Conservation (phyloP, 805 yeast species). For the Saccharomycodes ludwigii region DNA sequence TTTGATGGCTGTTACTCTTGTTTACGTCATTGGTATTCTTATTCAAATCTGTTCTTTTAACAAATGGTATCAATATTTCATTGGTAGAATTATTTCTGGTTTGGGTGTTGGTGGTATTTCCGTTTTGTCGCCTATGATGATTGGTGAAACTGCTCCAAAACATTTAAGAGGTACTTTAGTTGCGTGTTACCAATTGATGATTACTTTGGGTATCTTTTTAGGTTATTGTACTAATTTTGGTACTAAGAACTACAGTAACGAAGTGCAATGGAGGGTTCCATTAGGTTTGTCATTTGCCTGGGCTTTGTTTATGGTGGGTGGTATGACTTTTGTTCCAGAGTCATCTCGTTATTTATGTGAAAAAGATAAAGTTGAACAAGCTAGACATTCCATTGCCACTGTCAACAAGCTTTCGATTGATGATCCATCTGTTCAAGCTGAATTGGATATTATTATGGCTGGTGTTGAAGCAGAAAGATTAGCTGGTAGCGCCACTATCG, state of each 20-base stretch:
- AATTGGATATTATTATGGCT: constrained; percentile 44
- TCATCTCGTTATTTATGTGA: constrained; percentile 59
- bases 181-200: constrained; percentile 57
- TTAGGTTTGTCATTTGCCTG: constrained; percentile 44
- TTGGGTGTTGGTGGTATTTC: constrained; percentile 69
- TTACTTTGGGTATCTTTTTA: constrained; percentile 62
- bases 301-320: constrained; percentile 28
- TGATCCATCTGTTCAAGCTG: constrained; percentile 42
- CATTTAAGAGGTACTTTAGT: constrained; percentile 61
- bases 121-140: constrained; percentile 63
- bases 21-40: constrained; percentile 56
- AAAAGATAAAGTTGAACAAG: constrained; percentile 45
- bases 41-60: constrained; percentile 45
- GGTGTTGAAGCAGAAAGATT: constrained; percentile 47
- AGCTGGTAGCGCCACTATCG: constrained; percentile 59
- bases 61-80: constrained; percentile 59
- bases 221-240: constrained; percentile 71
- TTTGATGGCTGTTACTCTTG: constrained; percentile 44
- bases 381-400: constrained; percentile 44
- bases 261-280: constrained; percentile 65
- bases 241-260: constrained; percentile 29
- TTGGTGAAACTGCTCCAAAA: constrained; percentile 30
- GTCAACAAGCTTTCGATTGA: constrained; percentile 45
- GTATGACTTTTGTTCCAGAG: constrained; percentile 50
- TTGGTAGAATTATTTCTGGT: constrained; percentile 63